phyloP scores from a whole-genome alignment of 495 filamentous ascomycete genomes.

The Penicillium antarcticum region DNA sequence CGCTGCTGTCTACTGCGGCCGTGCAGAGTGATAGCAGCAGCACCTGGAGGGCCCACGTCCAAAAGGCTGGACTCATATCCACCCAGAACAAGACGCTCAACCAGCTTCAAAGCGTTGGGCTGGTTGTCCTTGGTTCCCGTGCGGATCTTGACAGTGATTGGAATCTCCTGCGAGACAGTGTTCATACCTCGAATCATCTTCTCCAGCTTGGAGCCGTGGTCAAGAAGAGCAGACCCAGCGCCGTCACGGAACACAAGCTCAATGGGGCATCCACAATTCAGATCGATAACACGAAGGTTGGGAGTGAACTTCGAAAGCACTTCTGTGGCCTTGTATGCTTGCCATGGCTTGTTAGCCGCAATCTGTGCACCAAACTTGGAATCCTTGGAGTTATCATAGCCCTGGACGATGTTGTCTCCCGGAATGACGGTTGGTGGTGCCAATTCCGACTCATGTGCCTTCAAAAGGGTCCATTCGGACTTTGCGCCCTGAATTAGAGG shows the following conservation, averaged over 20 bases:
- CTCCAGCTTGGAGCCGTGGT: constrained; percentile 76
- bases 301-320: constrained; percentile 71
- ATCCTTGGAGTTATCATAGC: constrained; percentile 79
- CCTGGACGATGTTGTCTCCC: constrained; percentile 51
- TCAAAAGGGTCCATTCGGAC: constrained; percentile 91
- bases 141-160: constrained; percentile 90
- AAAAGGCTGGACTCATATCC: constrained; percentile 59
- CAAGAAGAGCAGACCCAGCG: constrained; percentile 91
- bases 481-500: constrained; percentile 89
- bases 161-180: constrained; percentile 77
- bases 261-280: constrained; percentile 97
- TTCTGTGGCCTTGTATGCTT: constrained; percentile 83
- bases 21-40: constrained; percentile 90
- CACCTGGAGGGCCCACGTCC: constrained; percentile 67
- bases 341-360: constrained; percentile 82
- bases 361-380: constrained; percentile 89
- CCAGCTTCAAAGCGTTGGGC: constrained; percentile 75
- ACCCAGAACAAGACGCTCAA: constrained; percentile 79
- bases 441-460: constrained; percentile 79
- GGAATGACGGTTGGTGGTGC: constrained; percentile 54
- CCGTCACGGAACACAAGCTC: constrained; percentile 84
- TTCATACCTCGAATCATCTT: constrained; percentile 96
- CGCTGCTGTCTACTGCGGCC: constrained; percentile 91
- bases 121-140: constrained; percentile 81
- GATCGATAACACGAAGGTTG: constrained; percentile 79